A percentile compares a stretch with the other conserved stretches of the same genome.
phyloP scores from a whole-genome alignment of 306 rosid species.

The Cucurbita argyrosperma region DNA sequence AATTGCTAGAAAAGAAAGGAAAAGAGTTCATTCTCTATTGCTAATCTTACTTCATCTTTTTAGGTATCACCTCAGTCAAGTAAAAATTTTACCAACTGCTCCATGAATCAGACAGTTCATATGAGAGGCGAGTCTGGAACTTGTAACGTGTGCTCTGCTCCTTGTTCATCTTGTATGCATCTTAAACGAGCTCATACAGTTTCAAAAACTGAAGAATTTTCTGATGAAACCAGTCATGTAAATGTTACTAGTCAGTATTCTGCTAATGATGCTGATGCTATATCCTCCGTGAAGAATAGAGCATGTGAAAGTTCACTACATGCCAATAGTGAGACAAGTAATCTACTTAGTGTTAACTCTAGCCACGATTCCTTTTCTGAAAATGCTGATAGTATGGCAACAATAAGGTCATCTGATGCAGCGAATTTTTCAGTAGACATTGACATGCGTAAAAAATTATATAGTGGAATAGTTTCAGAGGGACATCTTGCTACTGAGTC shows the following conservation, averaged over 20 bases:
- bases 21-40: neutral
- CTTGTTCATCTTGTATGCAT: constrained; percentile 76
- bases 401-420: constrained; percentile 14
- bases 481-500: constrained; percentile 11
- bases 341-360: constrained; percentile 31
- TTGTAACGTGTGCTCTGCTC: constrained; percentile 67
- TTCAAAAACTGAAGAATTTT: constrained; percentile 43
- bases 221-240: constrained; percentile 50
- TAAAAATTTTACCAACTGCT: constrained; percentile 27
- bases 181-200: constrained; percentile 36
- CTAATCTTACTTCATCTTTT: constrained; percentile 14
- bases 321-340: constrained; percentile 46
- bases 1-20: neutral
- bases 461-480: constrained; percentile 10
- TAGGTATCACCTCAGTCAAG: constrained; percentile 31
- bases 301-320: constrained; percentile 38
- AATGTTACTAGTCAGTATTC: constrained; percentile 36
- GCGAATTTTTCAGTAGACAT: constrained; percentile 11
- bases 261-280: constrained; percentile 29
- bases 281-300: constrained; percentile 37
- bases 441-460: constrained; percentile 11
- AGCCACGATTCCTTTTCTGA: constrained; percentile 48
- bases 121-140: constrained; percentile 59
- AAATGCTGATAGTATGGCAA: constrained; percentile 51
- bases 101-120: constrained; percentile 28